Conservation (phyloP, 2,329 filamentous ascomycete species). For the Fusarium sp. region DNA sequence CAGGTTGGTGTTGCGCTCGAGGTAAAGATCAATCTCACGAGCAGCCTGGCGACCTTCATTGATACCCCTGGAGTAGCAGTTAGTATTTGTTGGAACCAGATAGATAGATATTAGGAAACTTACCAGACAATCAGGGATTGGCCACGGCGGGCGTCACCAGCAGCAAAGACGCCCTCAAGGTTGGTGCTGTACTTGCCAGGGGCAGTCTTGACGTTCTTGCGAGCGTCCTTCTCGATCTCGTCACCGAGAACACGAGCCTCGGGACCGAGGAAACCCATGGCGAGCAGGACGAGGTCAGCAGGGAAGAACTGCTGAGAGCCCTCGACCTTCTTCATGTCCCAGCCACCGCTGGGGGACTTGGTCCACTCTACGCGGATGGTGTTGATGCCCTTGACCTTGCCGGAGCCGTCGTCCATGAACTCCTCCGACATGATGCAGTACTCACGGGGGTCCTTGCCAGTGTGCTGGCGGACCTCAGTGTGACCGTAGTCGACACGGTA, state of each 20-base stretch:
- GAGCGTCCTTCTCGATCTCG: slow-evolving; percentile 88
- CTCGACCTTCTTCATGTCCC: slow-evolving; percentile 99
- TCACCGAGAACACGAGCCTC: slow-evolving; percentile 89
- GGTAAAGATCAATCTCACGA: slow-evolving; percentile 89
- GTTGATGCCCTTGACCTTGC: slow-evolving; percentile 94
- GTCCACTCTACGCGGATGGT: slow-evolving; percentile 97
- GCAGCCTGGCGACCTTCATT: slow-evolving; percentile 95
- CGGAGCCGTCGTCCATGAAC: slow-evolving; percentile 88
- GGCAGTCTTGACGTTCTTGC: slow-evolving; percentile 96
- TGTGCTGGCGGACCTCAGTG: slow-evolving; percentile 94
- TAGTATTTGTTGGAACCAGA: not conserved
- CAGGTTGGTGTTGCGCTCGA: slow-evolving; percentile 81
- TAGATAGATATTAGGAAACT: slow-evolving; percentile 51
- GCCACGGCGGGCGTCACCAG: slow-evolving; percentile 93
- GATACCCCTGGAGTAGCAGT: slow-evolving; percentile 74
- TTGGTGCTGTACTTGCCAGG: slow-evolving; percentile 90
- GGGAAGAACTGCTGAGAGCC: slow-evolving; percentile 96
- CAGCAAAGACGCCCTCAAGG: slow-evolving; percentile 87
- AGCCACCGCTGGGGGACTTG: slow-evolving; percentile 86
- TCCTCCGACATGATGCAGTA: slow-evolving; percentile 99
- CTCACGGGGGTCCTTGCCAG: slow-evolving; percentile 94
- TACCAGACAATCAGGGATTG: slow-evolving; percentile 97
- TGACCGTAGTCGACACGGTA: slow-evolving; percentile 99
- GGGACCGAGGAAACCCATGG: slow-evolving; percentile 97
- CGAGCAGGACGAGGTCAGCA: slow-evolving; percentile 90